A percentile compares a stretch with the other conserved stretches of the same genome.
phyloP scores from a whole-genome alignment of 176 grass and related monocot genomes.

The Guadua angustifolia region DNA sequence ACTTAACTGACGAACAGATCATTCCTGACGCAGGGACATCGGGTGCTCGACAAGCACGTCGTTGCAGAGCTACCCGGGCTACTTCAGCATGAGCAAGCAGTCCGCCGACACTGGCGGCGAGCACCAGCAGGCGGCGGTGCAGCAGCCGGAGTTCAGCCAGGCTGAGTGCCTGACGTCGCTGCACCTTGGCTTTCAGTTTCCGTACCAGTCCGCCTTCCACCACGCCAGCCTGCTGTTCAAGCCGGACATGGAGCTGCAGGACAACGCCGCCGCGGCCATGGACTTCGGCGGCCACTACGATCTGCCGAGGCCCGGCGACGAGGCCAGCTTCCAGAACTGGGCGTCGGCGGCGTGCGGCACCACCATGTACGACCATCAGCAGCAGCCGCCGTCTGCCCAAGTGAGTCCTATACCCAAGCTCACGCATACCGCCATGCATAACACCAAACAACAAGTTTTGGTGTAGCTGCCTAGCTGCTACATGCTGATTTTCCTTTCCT shows the following conservation, averaged over 20 bases:
- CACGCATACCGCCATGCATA: neutral
- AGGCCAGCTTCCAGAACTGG: slow-evolving; percentile 75
- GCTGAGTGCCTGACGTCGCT: slow-evolving; percentile 54
- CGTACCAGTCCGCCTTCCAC: slow-evolving; percentile 49
- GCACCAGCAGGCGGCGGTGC: slow-evolving; percentile 38
- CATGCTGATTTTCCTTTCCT: neutral
- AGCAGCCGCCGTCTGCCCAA: slow-evolving; percentile 50
- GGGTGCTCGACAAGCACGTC: slow-evolving; percentile 60
- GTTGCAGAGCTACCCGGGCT: slow-evolving; percentile 57
- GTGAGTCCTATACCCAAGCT: slow-evolving; percentile 50
- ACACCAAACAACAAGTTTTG: neutral
- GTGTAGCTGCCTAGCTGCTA: neutral
- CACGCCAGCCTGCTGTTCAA: slow-evolving; percentile 60
- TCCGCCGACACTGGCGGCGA: slow-evolving; percentile 25
- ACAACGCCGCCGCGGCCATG: slow-evolving; percentile 19
- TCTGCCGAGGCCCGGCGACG: slow-evolving; percentile 58
- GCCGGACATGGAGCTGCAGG: slow-evolving; percentile 51
- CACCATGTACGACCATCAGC: slow-evolving; percentile 57
- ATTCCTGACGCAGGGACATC: slow-evolving; percentile 51
- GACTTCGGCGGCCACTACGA: slow-evolving; percentile 57
- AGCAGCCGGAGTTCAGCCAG: slow-evolving; percentile 53
- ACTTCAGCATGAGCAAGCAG: slow-evolving; percentile 62
- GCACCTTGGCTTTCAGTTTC: slow-evolving; percentile 55
- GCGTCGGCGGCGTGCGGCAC: slow-evolving; percentile 54
- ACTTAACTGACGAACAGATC: neutral